phyloP scores from a whole-genome alignment of 495 filamentous ascomycete genomes.

The Aspergillus ostianus region DNA sequence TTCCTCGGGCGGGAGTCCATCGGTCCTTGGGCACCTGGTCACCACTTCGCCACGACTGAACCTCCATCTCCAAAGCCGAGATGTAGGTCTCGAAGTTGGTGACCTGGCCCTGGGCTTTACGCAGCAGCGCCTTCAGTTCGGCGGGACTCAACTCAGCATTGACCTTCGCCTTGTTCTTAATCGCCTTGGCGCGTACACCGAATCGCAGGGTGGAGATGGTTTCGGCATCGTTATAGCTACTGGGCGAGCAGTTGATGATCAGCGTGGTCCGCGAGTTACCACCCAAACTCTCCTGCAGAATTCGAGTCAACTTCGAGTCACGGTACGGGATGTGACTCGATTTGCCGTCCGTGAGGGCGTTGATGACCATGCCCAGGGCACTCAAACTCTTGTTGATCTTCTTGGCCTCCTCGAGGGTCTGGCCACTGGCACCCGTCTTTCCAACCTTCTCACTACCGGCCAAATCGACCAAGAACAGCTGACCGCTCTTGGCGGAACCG shows the following conservation, averaged over 20 bases:
- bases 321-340: slow-evolving; percentile 96
- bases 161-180: slow-evolving; percentile 99
- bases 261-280: slow-evolving; percentile 96
- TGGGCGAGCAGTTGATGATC: slow-evolving; percentile 98
- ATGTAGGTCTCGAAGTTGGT: slow-evolving; percentile 87
- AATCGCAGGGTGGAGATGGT: slow-evolving; percentile 92
- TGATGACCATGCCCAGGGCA: slow-evolving; percentile 98
- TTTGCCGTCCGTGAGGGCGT: slow-evolving; percentile 95
- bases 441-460: slow-evolving; percentile 98
- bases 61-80: slow-evolving; percentile 77
- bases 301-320: slow-evolving; percentile 96
- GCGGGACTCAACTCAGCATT: slow-evolving; percentile 95
- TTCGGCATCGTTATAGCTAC: slow-evolving; percentile 96
- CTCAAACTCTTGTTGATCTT: slow-evolving; percentile 99
- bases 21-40: slow-evolving; percentile 85
- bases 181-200: slow-evolving; percentile 94
- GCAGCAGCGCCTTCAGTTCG: slow-evolving; percentile 87
- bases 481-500: slow-evolving; percentile 92
- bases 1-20: slow-evolving; percentile 62
- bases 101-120: slow-evolving; percentile 87
- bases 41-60: slow-evolving; percentile 81
- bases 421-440: slow-evolving; percentile 96
- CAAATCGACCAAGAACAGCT: slow-evolving; percentile 95
- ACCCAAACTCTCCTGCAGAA: slow-evolving; percentile 92
- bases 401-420: slow-evolving; percentile 97